Conservation (phyloP, 1,284 basidiomycete genomes). For the Rhodotorula sp. region DNA sequence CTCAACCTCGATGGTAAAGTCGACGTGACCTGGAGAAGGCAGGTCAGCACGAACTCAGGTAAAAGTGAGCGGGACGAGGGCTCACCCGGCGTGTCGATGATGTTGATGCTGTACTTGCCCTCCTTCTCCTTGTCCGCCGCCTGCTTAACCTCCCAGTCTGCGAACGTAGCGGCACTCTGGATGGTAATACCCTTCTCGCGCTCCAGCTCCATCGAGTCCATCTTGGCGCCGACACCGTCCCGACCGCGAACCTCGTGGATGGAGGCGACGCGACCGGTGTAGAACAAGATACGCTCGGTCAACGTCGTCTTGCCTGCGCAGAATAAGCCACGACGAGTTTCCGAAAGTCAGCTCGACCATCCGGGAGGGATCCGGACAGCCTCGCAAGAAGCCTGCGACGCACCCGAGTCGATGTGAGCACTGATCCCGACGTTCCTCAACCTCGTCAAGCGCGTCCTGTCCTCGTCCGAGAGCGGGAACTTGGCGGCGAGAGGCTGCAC, state of each 20-base stretch:
- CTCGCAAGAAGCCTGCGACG: background rate
- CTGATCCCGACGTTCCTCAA: constrained; percentile 53
- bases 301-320: constrained; percentile 92
- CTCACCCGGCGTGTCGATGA: constrained; percentile 94
- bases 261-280: constrained; percentile 91
- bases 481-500: constrained; percentile 29
- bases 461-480: constrained; percentile 35
- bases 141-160: constrained; percentile 74
- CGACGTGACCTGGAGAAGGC: constrained; percentile 74
- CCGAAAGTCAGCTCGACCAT: constrained; percentile 1
- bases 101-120: constrained; percentile 89
- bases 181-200: constrained; percentile 99
- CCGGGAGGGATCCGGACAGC: background rate
- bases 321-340: constrained; percentile 13
- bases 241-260: constrained; percentile 97
- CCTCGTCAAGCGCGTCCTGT: constrained; percentile 46
- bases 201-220: constrained; percentile 99
- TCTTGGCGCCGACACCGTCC: constrained; percentile 96
- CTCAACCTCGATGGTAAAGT: constrained; percentile 99
- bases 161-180: constrained; percentile 97
- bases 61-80: background rate
- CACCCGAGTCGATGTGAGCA: constrained; percentile 46
- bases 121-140: constrained; percentile 54
- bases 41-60: background rate
- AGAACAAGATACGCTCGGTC: constrained; percentile 95